A percentile compares a stretch with the other conserved stretches of the same genome.
These are phyloP conservation scores for Lipomyces kockii DNA, from an alignment of 805 yeast species.

Conservation along the genomic window DNA sequence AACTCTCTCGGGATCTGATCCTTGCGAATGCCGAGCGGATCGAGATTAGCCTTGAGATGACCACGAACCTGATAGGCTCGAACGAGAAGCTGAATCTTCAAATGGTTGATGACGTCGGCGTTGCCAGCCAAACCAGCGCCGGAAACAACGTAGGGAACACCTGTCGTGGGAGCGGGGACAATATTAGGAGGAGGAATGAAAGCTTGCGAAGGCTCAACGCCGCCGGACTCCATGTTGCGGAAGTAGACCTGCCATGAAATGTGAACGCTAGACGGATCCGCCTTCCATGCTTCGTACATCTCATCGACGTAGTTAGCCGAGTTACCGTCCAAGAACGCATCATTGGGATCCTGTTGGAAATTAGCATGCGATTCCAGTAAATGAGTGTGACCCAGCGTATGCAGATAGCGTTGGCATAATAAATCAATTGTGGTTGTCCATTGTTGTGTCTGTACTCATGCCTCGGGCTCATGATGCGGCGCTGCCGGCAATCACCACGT, in stretches of 20 bases:
- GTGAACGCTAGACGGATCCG: slow-evolving; percentile 90
- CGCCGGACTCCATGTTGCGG: slow-evolving; percentile 78
- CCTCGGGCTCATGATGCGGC: no score
- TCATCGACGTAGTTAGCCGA: slow-evolving; percentile 94
- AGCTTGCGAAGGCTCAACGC: slow-evolving; percentile 73
- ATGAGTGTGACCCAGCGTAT: background rate
- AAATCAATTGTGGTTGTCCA: background rate
- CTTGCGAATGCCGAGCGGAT: slow-evolving; percentile 89
- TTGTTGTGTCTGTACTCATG: background rate
- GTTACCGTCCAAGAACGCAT: slow-evolving; percentile 79
- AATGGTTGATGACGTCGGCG: slow-evolving; percentile 78
- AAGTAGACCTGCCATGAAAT: slow-evolving; percentile 92
- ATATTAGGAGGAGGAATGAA: slow-evolving; percentile 91
- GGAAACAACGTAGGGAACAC: slow-evolving; percentile 67
- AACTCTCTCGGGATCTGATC: slow-evolving; percentile 87
- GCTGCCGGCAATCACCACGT: no score
- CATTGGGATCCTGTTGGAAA: slow-evolving; percentile 46
- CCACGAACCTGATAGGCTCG: slow-evolving; percentile 99
- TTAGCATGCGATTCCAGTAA: background rate
- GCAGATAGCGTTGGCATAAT: background rate
- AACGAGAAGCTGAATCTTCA: slow-evolving; percentile 93
- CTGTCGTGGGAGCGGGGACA: slow-evolving; percentile 80
- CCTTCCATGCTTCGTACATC: slow-evolving; percentile 94
- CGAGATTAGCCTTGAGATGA: slow-evolving; percentile 91
- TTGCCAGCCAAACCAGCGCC: slow-evolving; percentile 49